Evolutionary conservation across 768 basidiomycete species (phyloP).

Genomic region (Coprinopsis marcescibilis): DNA sequence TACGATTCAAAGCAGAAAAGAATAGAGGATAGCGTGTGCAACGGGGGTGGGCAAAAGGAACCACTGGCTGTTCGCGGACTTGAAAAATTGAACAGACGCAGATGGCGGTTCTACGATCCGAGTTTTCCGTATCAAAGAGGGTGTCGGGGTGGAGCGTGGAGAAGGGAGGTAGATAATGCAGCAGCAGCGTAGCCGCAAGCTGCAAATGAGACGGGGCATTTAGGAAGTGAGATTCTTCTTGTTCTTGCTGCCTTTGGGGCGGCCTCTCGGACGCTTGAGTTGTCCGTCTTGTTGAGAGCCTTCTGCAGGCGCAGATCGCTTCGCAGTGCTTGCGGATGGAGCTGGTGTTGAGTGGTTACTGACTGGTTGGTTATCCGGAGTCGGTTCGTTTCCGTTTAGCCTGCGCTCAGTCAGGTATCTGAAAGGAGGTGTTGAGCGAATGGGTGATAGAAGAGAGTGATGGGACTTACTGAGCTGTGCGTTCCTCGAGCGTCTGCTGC

Average conservation of each 20-base stretch:
- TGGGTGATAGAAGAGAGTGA: constrained; percentile 5
- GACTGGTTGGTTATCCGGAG: background rate
- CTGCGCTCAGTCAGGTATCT: constrained; percentile 64
- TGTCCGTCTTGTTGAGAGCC: constrained; percentile 19
- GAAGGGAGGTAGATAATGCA: too few relatives aligned
- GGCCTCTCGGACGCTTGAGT: constrained; percentile 54
- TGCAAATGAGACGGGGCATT: background rate
- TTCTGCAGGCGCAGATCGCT: constrained; percentile 22
- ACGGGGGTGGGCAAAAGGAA: too few relatives aligned
- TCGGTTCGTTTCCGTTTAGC: constrained; percentile 39
- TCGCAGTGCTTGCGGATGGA: constrained; percentile 17
- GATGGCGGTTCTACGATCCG: too few relatives aligned
- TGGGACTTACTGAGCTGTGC: constrained; percentile 40
- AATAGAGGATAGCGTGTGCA: too few relatives aligned
- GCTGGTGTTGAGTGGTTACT: constrained; percentile 2
- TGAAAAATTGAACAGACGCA: too few relatives aligned
- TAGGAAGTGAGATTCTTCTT: constrained; percentile 17
- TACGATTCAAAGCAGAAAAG: too few relatives aligned
- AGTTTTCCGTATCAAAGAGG: too few relatives aligned
- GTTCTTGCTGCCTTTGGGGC: constrained; percentile 71
- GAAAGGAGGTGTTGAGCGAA: constrained; percentile 1
- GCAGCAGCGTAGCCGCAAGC: too few relatives aligned
- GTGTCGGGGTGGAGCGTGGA: too few relatives aligned
- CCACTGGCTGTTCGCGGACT: too few relatives aligned
- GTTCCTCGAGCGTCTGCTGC: constrained; percentile 72